Evolutionary conservation across 169 alveolate genomes (phyloP).

Genomic region (Theileria luwenshuni): DNA sequence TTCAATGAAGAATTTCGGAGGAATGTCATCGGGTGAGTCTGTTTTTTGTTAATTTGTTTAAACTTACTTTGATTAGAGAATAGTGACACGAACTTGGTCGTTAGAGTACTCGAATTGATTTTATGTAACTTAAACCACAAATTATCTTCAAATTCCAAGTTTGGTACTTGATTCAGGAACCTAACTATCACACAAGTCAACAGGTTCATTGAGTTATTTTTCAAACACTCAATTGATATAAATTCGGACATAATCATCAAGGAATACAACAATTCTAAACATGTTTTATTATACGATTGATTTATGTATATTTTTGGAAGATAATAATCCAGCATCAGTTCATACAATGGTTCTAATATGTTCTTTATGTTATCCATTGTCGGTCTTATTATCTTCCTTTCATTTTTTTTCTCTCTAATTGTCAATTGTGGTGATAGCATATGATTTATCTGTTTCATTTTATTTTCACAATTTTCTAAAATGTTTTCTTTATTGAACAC

Average conservation of each 20-base stretch:
- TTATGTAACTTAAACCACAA: slow-evolving; percentile 52
- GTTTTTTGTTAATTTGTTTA: too few species aligned
- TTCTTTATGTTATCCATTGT: slow-evolving; percentile 7
- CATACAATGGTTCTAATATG: slow-evolving; percentile 51
- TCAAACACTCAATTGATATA: slow-evolving; percentile 21
- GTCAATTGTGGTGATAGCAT: not conserved
- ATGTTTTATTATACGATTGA: slow-evolving; percentile 28
- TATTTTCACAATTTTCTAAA: too few species aligned
- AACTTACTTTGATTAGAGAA: slow-evolving; percentile 32
- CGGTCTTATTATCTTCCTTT: slow-evolving; percentile 12
- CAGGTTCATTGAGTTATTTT: slow-evolving; percentile 20
- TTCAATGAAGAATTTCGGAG: slow-evolving; percentile 42
- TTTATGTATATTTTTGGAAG: slow-evolving; percentile 44
- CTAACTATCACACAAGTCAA: slow-evolving; percentile 50
- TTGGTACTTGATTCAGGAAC: slow-evolving; percentile 46
- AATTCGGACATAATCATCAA: slow-evolving; percentile 51
- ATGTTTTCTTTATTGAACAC: too few species aligned
- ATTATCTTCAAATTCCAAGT: slow-evolving; percentile 15
- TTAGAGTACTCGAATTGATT: slow-evolving; percentile 32
- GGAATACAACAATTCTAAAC: slow-evolving; percentile 47
- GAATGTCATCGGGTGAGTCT: slow-evolving; percentile 14
- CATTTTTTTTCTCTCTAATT: not conserved
- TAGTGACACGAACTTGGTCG: slow-evolving; percentile 51
- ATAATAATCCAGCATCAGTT: slow-evolving; percentile 32
- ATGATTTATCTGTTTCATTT: too few species aligned